phyloP scores from a whole-genome alignment of 768 basidiomycete genomes.

The Tulasnella sp. region DNA sequence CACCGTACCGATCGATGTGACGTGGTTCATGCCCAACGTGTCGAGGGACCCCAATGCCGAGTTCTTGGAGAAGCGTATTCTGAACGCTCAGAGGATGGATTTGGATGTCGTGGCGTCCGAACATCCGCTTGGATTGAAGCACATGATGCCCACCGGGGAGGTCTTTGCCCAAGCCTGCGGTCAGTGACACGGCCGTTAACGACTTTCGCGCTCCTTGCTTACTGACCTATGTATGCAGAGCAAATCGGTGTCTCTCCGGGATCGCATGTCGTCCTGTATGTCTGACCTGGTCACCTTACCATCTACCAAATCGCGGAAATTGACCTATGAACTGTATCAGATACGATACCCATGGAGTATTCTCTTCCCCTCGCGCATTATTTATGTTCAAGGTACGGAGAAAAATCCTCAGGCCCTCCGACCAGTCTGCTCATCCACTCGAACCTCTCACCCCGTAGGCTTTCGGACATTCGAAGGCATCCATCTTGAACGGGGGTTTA shows the following conservation, averaged over 20 bases:
- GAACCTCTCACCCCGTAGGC: constrained; percentile 25
- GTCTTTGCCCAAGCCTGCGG: constrained; percentile 72
- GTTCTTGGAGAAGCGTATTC: constrained; percentile 54
- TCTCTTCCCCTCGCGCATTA: constrained; percentile 83
- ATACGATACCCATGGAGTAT: constrained; percentile 85
- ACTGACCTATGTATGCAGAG: constrained; percentile 29
- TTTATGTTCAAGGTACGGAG: constrained; percentile 71
- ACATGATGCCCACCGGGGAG: constrained; percentile 78
- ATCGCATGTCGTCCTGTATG: constrained; percentile 75
- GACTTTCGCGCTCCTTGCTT: neutral
- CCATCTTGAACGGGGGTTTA: constrained; percentile 87
- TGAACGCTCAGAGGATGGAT: constrained; percentile 62
- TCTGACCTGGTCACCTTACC: neutral
- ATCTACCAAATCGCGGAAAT: neutral
- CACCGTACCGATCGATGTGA: constrained; percentile 45
- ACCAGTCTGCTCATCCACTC: neutral
- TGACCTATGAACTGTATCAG: constrained; percentile 27
- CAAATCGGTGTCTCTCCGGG: constrained; percentile 57
- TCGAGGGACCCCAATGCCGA: constrained; percentile 59
- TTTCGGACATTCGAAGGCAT: constrained; percentile 78
- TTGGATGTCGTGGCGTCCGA: constrained; percentile 66
- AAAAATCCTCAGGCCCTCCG: too few relatives aligned
- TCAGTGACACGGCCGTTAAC: constrained; percentile 30
- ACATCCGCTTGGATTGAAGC: constrained; percentile 71
- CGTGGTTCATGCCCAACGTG: constrained; percentile 92